phyloP scores from a whole-genome alignment of 495 filamentous ascomycete species.

The Penicillium coprophilum region DNA sequence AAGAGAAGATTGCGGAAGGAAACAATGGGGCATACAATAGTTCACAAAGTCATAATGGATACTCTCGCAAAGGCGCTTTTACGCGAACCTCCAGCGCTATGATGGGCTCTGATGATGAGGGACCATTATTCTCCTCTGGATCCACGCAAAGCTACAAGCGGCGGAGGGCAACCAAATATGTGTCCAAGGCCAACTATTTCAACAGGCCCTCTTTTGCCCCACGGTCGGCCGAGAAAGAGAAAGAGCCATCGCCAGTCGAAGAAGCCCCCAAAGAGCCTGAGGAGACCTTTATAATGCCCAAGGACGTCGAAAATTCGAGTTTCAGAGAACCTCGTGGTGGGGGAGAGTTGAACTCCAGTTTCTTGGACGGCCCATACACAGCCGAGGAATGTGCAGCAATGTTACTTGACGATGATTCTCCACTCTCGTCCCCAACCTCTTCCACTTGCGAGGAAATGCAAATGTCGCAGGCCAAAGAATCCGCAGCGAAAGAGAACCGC shows the following conservation, averaged over 20 bases:
- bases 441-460: background rate
- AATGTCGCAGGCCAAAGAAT: background rate
- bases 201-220: background rate
- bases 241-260: background rate
- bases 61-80: slow-evolving; percentile 1
- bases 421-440: slow-evolving; percentile 15
- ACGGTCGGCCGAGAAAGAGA: background rate
- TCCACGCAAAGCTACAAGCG: slow-evolving; percentile 18
- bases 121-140: slow-evolving; percentile 22
- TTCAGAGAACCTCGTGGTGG: slow-evolving; percentile 16
- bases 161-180: slow-evolving; percentile 20
- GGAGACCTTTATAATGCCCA: slow-evolving; percentile 31
- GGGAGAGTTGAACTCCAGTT: slow-evolving; percentile 21
- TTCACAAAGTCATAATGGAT: slow-evolving; percentile 10
- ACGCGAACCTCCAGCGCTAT: slow-evolving; percentile 8
- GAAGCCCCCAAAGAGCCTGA: slow-evolving; percentile 14
- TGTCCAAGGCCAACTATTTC: slow-evolving; percentile 17
- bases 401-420: slow-evolving; percentile 13
- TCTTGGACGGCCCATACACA: slow-evolving; percentile 20
- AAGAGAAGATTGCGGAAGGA: slow-evolving; percentile 25
- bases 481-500: background rate
- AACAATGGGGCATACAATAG: background rate
- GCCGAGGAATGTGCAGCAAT: slow-evolving; percentile 4
- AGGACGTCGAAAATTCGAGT: slow-evolving; percentile 24
- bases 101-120: slow-evolving; percentile 19